These are phyloP conservation scores for Pythium grandisporangium DNA, from an alignment of 352 stramenopile genomes.

Conservation along the genomic window DNA sequence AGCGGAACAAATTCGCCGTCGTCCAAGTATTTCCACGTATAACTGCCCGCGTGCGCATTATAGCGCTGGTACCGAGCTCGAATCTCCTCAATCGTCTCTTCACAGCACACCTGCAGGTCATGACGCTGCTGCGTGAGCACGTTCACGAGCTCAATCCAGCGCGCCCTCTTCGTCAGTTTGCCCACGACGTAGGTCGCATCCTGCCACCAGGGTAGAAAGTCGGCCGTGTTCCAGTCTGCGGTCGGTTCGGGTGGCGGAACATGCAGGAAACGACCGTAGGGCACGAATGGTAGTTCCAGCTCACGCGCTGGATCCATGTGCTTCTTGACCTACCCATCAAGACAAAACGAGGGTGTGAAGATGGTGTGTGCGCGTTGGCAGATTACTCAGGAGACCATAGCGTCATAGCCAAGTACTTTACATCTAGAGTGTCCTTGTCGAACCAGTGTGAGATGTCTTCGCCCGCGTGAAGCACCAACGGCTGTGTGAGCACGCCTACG, in stretches of 20 bases:
- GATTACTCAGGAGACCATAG: too few species aligned
- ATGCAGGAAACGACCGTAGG: slow-evolving; percentile 81
- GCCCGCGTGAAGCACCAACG: slow-evolving; percentile 75
- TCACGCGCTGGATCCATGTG: slow-evolving; percentile 71
- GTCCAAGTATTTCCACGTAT: slow-evolving; percentile 88
- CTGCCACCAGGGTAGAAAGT: slow-evolving; percentile 83
- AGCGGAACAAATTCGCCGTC: slow-evolving; percentile 85
- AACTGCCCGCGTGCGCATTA: slow-evolving; percentile 87
- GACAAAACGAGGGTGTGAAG: too few species aligned
- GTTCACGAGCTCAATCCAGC: slow-evolving; percentile 86
- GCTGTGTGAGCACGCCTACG: slow-evolving; percentile 69
- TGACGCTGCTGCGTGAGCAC: slow-evolving; percentile 84
- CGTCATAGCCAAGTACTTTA: too few species aligned
- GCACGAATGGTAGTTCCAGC: slow-evolving; percentile 74
- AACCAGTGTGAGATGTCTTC: slow-evolving; percentile 92
- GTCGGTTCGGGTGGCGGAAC: slow-evolving; percentile 76
- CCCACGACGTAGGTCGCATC: slow-evolving; percentile 69
- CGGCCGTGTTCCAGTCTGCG: slow-evolving; percentile 60
- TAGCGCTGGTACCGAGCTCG: slow-evolving; percentile 75
- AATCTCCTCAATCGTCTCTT: slow-evolving; percentile 87
- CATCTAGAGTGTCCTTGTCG: slow-evolving; percentile 53
- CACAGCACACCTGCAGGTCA: slow-evolving; percentile 73
- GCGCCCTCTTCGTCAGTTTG: slow-evolving; percentile 52
- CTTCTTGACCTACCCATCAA: slow-evolving; percentile 70
- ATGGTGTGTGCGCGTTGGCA: too few species aligned